Conservation (phyloP, 2,329 filamentous ascomycete species). For the Polychaeton citri region DNA sequence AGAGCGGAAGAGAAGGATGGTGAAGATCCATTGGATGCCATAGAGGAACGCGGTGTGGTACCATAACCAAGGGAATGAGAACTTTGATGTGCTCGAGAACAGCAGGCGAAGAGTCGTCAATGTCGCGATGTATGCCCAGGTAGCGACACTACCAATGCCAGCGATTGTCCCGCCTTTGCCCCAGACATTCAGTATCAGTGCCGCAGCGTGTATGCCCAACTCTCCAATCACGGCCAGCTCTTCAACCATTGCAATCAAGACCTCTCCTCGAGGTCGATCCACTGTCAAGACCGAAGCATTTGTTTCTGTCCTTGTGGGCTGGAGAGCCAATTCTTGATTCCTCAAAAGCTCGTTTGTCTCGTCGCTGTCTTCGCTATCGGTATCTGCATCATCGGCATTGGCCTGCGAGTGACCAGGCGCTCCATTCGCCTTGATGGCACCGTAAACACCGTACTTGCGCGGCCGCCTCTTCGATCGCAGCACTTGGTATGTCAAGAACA, state of each 20-base stretch:
- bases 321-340: constrained; percentile 42
- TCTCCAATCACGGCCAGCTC: constrained; percentile 60
- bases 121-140: constrained; percentile 69
- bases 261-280: constrained; percentile 62
- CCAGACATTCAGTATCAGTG: constrained; percentile 48
- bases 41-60: constrained; percentile 86
- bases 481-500: constrained; percentile 49
- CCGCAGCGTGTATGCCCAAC: constrained; percentile 53
- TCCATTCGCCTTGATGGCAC: constrained; percentile 29
- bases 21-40: constrained; percentile 65
- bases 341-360: constrained; percentile 46
- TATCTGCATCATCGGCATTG: constrained; percentile 18
- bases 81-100: constrained; percentile 44
- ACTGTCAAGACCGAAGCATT: constrained; percentile 48
- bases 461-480: constrained; percentile 24
- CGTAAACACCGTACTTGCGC: constrained; percentile 33
- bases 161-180: constrained; percentile 41
- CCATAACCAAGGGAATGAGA: constrained; percentile 67
- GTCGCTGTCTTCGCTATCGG: constrained; percentile 23
- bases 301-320: constrained; percentile 38
- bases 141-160: constrained; percentile 52
- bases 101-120: constrained; percentile 60
- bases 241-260: constrained; percentile 58
- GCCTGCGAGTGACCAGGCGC: constrained; percentile 13
- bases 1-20: constrained; percentile 68